Evolutionary conservation across 148 eudicot species (phyloP).

Genomic region (Hydrangea macrophylla): DNA sequence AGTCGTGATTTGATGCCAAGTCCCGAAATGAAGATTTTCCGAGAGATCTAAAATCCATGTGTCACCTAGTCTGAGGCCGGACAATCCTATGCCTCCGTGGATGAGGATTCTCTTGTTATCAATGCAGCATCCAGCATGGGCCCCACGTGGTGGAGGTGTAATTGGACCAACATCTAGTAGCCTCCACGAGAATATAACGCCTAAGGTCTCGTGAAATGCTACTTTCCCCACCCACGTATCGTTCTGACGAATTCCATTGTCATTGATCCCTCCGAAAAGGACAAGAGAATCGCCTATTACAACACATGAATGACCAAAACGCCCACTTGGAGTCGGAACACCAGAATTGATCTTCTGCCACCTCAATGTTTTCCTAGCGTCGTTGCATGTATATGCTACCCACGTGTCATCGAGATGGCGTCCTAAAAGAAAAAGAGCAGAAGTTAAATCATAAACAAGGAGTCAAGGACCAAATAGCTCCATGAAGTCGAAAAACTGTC

Average conservation of each 20-base stretch:
- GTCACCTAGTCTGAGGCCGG: slow-evolving; percentile 79
- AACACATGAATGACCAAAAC: slow-evolving; percentile 88
- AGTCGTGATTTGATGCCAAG: slow-evolving; percentile 66
- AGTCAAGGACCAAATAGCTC: not conserved
- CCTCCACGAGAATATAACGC: slow-evolving; percentile 61
- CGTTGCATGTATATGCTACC: slow-evolving; percentile 69
- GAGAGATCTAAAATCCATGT: slow-evolving; percentile 87
- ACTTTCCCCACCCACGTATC: slow-evolving; percentile 88
- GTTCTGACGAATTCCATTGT: slow-evolving; percentile 80
- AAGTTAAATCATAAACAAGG: not conserved
- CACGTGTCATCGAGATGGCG: slow-evolving; percentile 99
- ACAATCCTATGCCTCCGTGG: slow-evolving; percentile 91
- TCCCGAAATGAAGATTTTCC: slow-evolving; percentile 53
- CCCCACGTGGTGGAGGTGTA: slow-evolving; percentile 90
- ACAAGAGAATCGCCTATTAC: slow-evolving; percentile 58
- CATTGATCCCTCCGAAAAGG: slow-evolving; percentile 93
- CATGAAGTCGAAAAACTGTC: not conserved
- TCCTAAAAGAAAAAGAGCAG: slow-evolving; percentile 44
- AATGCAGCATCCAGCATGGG: slow-evolving; percentile 88
- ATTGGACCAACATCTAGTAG: slow-evolving; percentile 63
- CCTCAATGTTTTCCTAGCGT: slow-evolving; percentile 35
- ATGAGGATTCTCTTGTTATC: slow-evolving; percentile 65
- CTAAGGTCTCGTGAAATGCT: slow-evolving; percentile 28
- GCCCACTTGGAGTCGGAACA: slow-evolving; percentile 84
- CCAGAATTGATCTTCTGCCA: slow-evolving; percentile 83